These are phyloP conservation scores for Mortierella sp. DNA, from an alignment of 371 early-diverging fungal species.

Conservation along the genomic window DNA sequence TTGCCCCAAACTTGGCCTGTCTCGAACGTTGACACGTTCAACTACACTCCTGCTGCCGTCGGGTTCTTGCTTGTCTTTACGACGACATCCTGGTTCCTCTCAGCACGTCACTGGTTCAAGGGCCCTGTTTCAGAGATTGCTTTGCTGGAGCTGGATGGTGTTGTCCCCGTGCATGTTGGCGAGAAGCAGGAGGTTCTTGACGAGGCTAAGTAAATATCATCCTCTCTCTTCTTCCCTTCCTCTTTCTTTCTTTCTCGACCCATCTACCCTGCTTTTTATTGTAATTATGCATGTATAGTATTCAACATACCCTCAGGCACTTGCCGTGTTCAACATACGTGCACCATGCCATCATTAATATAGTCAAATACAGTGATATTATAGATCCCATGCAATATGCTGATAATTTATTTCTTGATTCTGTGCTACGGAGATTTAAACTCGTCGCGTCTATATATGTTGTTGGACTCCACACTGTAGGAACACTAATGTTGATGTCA, in stretches of 20 bases:
- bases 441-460: no score
- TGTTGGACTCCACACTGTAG: no score
- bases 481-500: no score
- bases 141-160: constrained; percentile 40
- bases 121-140: constrained; percentile 55
- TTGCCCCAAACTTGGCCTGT: constrained; percentile 55
- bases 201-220: constrained; percentile 28
- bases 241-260: background rate
- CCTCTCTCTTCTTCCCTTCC: no score
- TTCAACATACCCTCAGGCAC: constrained; percentile 23
- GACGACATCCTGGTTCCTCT: constrained; percentile 57
- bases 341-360: no score
- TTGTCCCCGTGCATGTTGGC: constrained; percentile 6
- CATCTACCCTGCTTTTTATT: constrained; percentile 1
- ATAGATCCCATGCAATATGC: no score
- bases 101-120: constrained; percentile 63
- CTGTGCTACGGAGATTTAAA: no score
- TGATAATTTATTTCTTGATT: no score
- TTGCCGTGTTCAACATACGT: no score
- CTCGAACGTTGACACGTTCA: constrained; percentile 56
- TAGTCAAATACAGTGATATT: no score
- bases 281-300: constrained; percentile 14
- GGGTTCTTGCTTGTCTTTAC: constrained; percentile 61
- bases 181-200: constrained; percentile 32
- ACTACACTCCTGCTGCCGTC: constrained; percentile 65